Evolutionary conservation across 768 basidiomycete genomes (phyloP), one percentile per base, ranked within the genome.

Genomic region (Termitomyces sp.): DNA sequence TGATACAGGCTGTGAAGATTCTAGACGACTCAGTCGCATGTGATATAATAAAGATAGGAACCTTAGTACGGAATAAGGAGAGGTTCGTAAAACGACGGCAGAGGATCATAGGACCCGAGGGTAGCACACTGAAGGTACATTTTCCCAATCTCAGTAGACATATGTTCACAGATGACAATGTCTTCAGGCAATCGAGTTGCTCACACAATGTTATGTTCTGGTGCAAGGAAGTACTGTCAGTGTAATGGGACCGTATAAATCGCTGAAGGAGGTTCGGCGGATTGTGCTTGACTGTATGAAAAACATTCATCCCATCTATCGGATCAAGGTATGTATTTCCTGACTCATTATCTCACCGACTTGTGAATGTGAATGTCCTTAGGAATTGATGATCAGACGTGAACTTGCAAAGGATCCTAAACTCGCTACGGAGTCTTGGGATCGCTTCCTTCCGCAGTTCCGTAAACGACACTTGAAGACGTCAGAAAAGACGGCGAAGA

Each of bases 241-340:
- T 50, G 94, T 93, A 12, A 98, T 98, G 94, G 97, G 97, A 3
- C 89, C 94, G 0, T 90, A 89, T 75, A 97, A 96, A 67, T 88
- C 89, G 0, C 76, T 99, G 19, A 98, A 98, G 70, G 97, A 99
- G 71, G 96, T 99, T 11, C 81, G 97, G 56, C 75, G 95, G 63
- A 98, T 98, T 60, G 84, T 99, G n/a, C 71, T 98, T 42, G 97
- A 99, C 67, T 99, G 97, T 75, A 98, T 99, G 97, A 94, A 89
- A 75, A 99, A 99, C 68, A 89, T 98, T 53, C 97, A 99, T 67
- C 97, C 97, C 1, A 98, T 99, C 67, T 99, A 99, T 69, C 87
- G 94, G 64, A 99, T 99, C 72, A 99, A 99, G 73, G 94, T 91
- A 41, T 21, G 63, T 35, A 10, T 52, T 42, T 11, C 28, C 30